Conservation (phyloP, 805 yeast genomes). For the Wickerhamomyces rabaulensis region DNA sequence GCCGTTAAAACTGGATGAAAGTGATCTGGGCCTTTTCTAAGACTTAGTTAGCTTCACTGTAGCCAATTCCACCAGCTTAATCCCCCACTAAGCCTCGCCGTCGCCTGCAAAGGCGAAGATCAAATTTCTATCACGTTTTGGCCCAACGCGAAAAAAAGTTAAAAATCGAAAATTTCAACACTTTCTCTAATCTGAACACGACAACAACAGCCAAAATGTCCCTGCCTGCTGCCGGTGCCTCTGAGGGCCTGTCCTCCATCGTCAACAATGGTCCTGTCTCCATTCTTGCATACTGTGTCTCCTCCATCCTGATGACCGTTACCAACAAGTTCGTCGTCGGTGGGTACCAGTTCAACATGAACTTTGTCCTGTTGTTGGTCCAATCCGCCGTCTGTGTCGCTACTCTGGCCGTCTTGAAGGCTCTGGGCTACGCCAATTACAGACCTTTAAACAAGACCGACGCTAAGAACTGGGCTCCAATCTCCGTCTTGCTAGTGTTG, state of each 20-base stretch:
- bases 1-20: no score
- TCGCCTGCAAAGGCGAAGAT: no score
- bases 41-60: no score
- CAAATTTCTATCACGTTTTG: no score
- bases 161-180: background rate
- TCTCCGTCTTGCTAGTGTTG: slow-evolving; percentile 78
- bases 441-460: slow-evolving; percentile 82
- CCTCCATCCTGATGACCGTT: slow-evolving; percentile 96
- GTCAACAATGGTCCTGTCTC: slow-evolving; percentile 55
- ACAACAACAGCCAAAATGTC: slow-evolving; percentile 4
- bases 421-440: slow-evolving; percentile 73
- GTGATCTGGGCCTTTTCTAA: no score
- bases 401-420: slow-evolving; percentile 68
- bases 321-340: slow-evolving; percentile 91
- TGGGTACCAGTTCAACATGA: slow-evolving; percentile 68
- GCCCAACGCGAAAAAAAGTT: background rate
- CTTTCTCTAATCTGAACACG: background rate
- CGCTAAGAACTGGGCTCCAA: slow-evolving; percentile 95
- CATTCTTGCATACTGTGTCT: slow-evolving; percentile 78
- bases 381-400: slow-evolving; percentile 81
- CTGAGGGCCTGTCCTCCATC: slow-evolving; percentile 24
- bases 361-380: slow-evolving; percentile 82
- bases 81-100: no score
- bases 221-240: slow-evolving; percentile 18
- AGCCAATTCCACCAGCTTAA: no score